Evolutionary conservation across 805 yeast genomes (phyloP).

Genomic region (Metschnikowia henanensis): DNA sequence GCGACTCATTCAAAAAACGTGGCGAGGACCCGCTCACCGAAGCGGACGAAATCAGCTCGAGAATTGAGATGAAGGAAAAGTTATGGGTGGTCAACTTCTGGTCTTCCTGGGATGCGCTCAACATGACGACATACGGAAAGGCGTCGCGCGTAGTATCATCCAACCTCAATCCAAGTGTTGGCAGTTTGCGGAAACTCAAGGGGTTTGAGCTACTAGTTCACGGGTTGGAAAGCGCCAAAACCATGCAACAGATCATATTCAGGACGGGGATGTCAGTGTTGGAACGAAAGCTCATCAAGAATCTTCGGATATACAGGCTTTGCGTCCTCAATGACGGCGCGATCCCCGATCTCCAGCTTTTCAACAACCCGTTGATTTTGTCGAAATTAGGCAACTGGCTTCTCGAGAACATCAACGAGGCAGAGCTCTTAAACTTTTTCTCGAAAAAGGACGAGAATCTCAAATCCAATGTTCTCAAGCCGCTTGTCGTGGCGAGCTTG

Average conservation of each 20-base stretch:
- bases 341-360: conserved; percentile 72
- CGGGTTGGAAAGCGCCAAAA: conserved; percentile 85
- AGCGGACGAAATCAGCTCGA: conserved; percentile 25
- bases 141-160: conserved; percentile 18
- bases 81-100: conserved; percentile 74
- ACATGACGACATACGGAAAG: conserved; percentile 25
- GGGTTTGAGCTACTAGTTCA: conserved; percentile 55
- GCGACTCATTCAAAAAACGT: conserved; percentile 21
- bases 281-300: conserved; percentile 78
- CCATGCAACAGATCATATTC: conserved; percentile 79
- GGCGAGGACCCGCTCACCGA: conserved; percentile 13
- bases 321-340: conserved; percentile 83
- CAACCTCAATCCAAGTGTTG: conserved; percentile 13
- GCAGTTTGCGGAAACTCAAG: conserved; percentile 29
- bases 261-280: conserved; percentile 86
- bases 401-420: conserved; percentile 82
- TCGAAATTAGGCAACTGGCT: conserved; percentile 89
- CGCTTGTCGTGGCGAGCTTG: conserved; percentile 83
- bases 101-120: conserved; percentile 58
- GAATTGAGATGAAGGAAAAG: conserved; percentile 48
- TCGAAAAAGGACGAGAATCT: conserved; percentile 32
- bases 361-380: conserved; percentile 83
- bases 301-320: conserved; percentile 75
- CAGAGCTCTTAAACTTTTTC: conserved; percentile 43
- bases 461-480: conserved; percentile 47